phyloP scores from a whole-genome alignment of 140 eudicot genomes.

The Anethum foeniculum region DNA sequence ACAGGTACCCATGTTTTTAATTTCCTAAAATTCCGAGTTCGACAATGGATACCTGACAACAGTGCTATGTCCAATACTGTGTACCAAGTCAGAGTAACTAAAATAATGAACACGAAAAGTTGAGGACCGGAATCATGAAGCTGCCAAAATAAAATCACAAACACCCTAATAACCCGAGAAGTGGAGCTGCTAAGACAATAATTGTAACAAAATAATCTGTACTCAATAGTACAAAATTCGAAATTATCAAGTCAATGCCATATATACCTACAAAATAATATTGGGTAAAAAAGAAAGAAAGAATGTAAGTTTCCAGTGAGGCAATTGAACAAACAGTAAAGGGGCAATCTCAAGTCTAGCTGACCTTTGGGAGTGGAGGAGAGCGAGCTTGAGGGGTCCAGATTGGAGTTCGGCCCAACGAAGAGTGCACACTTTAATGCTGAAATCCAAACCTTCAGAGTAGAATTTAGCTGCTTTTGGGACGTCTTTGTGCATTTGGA shows the following conservation, averaged over 20 bases:
- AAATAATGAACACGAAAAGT: neutral
- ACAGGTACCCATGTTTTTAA: neutral
- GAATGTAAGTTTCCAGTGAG: neutral
- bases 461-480: slow-evolving; percentile 89
- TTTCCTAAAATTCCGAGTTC: neutral
- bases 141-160: neutral
- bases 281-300: neutral
- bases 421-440: slow-evolving; percentile 70
- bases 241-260: neutral
- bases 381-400: slow-evolving; percentile 75
- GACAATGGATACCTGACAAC: neutral
- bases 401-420: slow-evolving; percentile 95
- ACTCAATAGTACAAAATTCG: neutral
- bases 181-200: neutral
- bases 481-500: slow-evolving; percentile 87
- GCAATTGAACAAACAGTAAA: neutral
- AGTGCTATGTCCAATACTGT: neutral
- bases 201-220: neutral
- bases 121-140: neutral
- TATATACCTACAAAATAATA: neutral
- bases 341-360: neutral
- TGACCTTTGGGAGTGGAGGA: slow-evolving; percentile 72
- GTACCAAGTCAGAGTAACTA: neutral
- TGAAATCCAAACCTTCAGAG: slow-evolving; percentile 75
- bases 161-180: neutral